Conservation (phyloP, 2,329 filamentous ascomycete genomes). For the Exophiala sp. region DNA sequence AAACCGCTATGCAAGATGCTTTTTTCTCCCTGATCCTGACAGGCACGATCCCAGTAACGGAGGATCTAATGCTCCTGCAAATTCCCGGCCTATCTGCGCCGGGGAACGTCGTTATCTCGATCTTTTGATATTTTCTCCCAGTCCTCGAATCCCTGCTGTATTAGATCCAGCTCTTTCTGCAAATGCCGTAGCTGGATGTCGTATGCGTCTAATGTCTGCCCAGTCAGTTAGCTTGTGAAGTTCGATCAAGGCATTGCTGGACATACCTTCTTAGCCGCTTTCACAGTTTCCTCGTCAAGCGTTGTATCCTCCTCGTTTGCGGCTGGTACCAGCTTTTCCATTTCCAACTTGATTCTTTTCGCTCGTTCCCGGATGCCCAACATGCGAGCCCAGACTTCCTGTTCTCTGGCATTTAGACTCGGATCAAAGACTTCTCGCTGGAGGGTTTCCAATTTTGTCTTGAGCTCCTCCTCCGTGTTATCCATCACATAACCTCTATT, state of each 20-base stretch:
- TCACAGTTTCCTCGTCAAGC: constrained; percentile 57
- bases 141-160: constrained; percentile 58
- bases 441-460: constrained; percentile 58
- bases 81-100: constrained; percentile 11
- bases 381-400: constrained; percentile 67
- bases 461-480: constrained; percentile 59
- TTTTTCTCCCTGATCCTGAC: not conserved
- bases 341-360: constrained; percentile 57
- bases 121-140: constrained; percentile 43
- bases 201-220: constrained; percentile 50
- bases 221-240: constrained; percentile 33
- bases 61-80: not conserved
- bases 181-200: constrained; percentile 54
- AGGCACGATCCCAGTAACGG: not conserved
- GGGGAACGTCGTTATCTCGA: constrained; percentile 17
- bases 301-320: constrained; percentile 42
- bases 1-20: constrained; percentile 21
- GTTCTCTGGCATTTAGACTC: constrained; percentile 56
- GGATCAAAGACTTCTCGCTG: constrained; percentile 60
- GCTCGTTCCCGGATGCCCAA: constrained; percentile 58
- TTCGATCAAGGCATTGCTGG: not conserved
- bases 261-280: constrained; percentile 58
- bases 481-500: constrained; percentile 65
- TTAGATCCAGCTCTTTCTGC: constrained; percentile 57
- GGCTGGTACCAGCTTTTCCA: constrained; percentile 47